These are phyloP conservation scores for Penicillium tannophilum DNA, from an alignment of 495 filamentous ascomycete genomes.

Conservation along the genomic window DNA sequence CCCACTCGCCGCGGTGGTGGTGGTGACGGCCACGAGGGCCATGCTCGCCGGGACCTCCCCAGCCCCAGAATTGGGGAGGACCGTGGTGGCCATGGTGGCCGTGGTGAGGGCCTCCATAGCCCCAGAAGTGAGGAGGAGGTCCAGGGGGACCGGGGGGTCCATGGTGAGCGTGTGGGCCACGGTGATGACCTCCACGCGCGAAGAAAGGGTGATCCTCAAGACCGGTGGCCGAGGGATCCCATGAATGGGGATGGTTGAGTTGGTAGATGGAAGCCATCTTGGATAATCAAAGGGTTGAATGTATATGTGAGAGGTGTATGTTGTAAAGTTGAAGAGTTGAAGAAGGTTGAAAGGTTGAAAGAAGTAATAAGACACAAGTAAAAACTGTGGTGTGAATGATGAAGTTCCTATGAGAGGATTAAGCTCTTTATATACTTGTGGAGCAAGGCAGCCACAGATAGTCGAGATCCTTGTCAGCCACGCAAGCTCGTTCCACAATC, in stretches of 20 bases:
- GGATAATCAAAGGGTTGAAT: neutral
- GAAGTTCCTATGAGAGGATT: neutral
- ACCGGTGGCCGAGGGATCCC: constrained; percentile 33
- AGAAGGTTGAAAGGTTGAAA: neutral
- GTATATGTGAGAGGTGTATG: neutral
- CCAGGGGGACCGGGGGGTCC: constrained; percentile 13
- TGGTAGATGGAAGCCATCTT: constrained; percentile 41
- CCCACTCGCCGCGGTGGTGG: neutral
- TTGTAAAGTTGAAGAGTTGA: neutral
- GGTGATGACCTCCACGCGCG: constrained; percentile 26
- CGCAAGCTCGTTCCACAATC: neutral
- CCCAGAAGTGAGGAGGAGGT: constrained; percentile 17
- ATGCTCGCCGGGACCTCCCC: constrained; percentile 6
- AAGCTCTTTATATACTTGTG: neutral
- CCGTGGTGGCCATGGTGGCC: constrained; percentile 5
- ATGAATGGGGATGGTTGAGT: constrained; percentile 38
- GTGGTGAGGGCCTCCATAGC: constrained; percentile 12
- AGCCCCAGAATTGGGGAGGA: constrained; percentile 17
- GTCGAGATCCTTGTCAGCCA: neutral
- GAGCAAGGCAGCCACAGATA: neutral
- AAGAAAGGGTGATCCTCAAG: constrained; percentile 46
- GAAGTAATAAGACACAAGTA: neutral
- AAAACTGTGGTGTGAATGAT: neutral
- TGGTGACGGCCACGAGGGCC: constrained; percentile 4
- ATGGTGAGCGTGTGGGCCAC: constrained; percentile 9